Evolutionary conservation across 139 green algal genomes (phyloP).

Genomic region (Coelastrella sp.): DNA sequence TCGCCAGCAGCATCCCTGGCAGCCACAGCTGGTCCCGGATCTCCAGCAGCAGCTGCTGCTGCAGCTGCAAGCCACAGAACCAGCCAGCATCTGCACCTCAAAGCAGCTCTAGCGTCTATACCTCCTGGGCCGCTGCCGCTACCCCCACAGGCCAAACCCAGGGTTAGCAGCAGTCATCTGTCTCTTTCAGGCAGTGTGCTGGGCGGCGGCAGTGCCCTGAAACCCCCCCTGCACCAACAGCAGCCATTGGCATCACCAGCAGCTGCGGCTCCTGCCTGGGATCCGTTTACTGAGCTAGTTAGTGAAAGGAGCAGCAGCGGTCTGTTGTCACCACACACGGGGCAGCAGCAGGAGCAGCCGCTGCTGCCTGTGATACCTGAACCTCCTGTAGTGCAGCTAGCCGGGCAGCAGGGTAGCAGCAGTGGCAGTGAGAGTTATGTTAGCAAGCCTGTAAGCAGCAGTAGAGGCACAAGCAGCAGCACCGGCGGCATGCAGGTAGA

Average conservation of each 20-base stretch:
- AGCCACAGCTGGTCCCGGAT: too few relatives aligned
- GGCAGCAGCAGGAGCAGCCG: not conserved
- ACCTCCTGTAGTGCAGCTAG: not conserved
- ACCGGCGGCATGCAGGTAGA: not conserved
- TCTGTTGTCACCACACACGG: not conserved
- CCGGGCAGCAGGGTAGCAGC: not conserved
- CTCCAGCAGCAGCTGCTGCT: not conserved
- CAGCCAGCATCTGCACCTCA: slow-evolving; percentile 9
- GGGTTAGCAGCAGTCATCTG: not conserved
- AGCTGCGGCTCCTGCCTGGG: not conserved
- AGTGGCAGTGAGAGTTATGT: not conserved
- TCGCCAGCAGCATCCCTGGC: not conserved
- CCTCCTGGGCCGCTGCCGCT: slow-evolving; percentile 29
- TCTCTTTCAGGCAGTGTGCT: not conserved
- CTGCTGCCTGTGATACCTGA: not conserved
- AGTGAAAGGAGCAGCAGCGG: not conserved
- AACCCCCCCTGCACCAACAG: not conserved
- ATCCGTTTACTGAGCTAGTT: not conserved
- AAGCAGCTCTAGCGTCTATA: slow-evolving; percentile 26
- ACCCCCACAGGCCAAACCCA: slow-evolving; percentile 15
- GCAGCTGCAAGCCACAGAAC: not conserved
- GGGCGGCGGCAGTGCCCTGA: not conserved
- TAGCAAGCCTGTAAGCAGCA: not conserved
- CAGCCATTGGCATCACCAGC: not conserved
- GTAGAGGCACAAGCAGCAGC: not conserved